Percentiles rank a stretch among this genome's conserved stretches.
phyloP scores from a whole-genome alignment of 257 asterid genomes.

The Fraxinus pennsylvanica region DNA sequence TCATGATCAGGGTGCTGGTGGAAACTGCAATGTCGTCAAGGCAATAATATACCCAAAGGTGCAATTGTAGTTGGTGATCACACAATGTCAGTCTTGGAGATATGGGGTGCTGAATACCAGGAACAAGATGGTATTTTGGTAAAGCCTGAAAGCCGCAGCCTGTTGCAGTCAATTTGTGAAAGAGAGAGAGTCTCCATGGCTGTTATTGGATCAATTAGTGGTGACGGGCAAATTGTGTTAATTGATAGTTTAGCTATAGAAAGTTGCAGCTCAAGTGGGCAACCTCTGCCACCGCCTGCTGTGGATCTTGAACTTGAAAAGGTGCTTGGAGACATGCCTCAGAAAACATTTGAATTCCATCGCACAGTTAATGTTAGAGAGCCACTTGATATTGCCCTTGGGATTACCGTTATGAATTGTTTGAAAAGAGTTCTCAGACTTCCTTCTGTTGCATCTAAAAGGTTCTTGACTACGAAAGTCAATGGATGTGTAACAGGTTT shows the following conservation, averaged over 20 bases:
- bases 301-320: constrained; percentile 96
- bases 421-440: constrained; percentile 81
- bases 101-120: constrained; percentile 99
- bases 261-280: constrained; percentile 45
- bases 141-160: constrained; percentile 69
- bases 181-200: constrained; percentile 96
- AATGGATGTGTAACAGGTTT: constrained; percentile 95
- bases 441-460: constrained; percentile 84
- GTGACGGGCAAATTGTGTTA: constrained; percentile 71
- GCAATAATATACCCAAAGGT: constrained; percentile 75
- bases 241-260: constrained; percentile 65
- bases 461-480: constrained; percentile 91
- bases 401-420: constrained; percentile 60
- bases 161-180: constrained; percentile 66
- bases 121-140: constrained; percentile 98
- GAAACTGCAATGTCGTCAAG: constrained; percentile 74
- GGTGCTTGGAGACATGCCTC: constrained; percentile 98
- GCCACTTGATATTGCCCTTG: constrained; percentile 87
- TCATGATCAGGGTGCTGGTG: constrained; percentile 94
- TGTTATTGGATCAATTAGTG: constrained; percentile 79
- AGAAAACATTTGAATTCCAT: constrained; percentile 78
- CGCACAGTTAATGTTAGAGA: constrained; percentile 47
- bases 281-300: constrained; percentile 81
- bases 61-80: constrained; percentile 91
- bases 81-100: constrained; percentile 91